Evolutionary conservation across 2,329 filamentous ascomycete genomes (phyloP).

Genomic region (Cadophora sp.): DNA sequence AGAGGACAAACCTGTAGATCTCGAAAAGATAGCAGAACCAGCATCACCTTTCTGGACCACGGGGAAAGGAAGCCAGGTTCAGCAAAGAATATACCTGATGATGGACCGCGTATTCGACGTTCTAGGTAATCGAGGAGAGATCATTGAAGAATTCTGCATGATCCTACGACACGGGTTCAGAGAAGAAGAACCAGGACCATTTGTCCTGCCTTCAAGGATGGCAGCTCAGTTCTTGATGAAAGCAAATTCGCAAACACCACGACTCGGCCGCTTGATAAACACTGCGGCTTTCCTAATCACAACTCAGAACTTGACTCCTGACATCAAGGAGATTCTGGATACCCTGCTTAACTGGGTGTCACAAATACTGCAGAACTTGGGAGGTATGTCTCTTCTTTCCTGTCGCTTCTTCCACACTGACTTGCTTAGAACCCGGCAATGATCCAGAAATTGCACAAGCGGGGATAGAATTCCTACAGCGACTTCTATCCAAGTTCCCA

Average conservation of each 20-base stretch:
- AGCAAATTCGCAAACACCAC: conserved; percentile 64
- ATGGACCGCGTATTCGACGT: conserved; percentile 57
- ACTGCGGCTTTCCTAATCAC: conserved; percentile 75
- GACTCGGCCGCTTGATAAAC: conserved; percentile 64
- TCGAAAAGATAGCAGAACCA: conserved; percentile 59
- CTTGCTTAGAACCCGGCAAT: conserved; percentile 58
- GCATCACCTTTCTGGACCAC: conserved; percentile 55
- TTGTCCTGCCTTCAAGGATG: conserved; percentile 72
- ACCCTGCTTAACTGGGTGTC: conserved; percentile 67
- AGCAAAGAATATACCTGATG: conserved; percentile 58
- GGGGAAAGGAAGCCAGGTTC: conserved; percentile 55
- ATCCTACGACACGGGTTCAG: conserved; percentile 78
- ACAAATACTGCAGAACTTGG: conserved; percentile 66
- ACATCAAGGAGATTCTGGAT: conserved; percentile 56
- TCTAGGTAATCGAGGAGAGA: conserved; percentile 68
- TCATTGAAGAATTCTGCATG: conserved; percentile 74
- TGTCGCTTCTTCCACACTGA: conserved; percentile 16
- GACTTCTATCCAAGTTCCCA: conserved; percentile 66
- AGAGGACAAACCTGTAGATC: conserved; percentile 70
- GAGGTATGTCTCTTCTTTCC: conserved; percentile 51
- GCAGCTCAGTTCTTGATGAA: conserved; percentile 72
- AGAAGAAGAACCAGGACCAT: conserved; percentile 76
- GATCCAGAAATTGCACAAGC: conserved; percentile 78
- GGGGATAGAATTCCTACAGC: conserved; percentile 74
- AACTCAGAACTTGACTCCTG: conserved; percentile 57